phyloP scores from a whole-genome alignment of 1,284 basidiomycete species.

The Moesziomyces globuligerus region DNA sequence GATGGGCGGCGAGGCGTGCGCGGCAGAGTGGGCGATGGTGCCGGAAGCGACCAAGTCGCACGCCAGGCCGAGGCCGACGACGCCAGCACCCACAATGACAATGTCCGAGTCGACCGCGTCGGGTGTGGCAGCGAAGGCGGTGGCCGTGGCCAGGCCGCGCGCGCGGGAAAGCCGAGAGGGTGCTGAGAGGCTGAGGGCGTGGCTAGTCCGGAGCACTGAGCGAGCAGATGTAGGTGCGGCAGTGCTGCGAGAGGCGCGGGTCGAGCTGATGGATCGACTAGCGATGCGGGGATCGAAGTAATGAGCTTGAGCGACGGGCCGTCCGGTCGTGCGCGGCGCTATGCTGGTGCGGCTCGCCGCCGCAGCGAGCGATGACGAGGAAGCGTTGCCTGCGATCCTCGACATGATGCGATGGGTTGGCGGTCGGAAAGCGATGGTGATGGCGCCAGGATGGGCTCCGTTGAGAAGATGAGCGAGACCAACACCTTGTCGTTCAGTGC shows the following conservation, averaged over 20 bases:
- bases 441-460: too few species aligned
- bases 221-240: too few species aligned
- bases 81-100: conserved; percentile 64
- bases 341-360: conserved; percentile 1
- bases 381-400: conserved; percentile 15
- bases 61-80: conserved; percentile 61
- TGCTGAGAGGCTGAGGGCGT: too few species aligned
- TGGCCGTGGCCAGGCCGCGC: conserved; percentile 13
- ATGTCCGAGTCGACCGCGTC: conserved; percentile 45
- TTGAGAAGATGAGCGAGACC: conserved; percentile 3
- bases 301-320: background rate
- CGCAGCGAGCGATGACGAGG: conserved; percentile 4
- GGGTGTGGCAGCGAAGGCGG: background rate
- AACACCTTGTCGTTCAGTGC: too few species aligned
- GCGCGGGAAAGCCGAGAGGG: too few species aligned
- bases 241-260: too few species aligned
- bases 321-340: background rate
- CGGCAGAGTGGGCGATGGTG: conserved; percentile 10
- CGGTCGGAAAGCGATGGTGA: too few species aligned
- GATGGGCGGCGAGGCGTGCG: conserved; percentile 17
- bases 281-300: background rate
- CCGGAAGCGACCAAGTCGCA: conserved; percentile 40
- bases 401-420: too few species aligned
- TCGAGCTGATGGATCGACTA: too few species aligned
- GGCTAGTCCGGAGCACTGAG: too few species aligned